Base-by-base conservation (phyloP, 2,329 filamentous ascomycete species). In the Sphaerulina vaccinii region DNA sequence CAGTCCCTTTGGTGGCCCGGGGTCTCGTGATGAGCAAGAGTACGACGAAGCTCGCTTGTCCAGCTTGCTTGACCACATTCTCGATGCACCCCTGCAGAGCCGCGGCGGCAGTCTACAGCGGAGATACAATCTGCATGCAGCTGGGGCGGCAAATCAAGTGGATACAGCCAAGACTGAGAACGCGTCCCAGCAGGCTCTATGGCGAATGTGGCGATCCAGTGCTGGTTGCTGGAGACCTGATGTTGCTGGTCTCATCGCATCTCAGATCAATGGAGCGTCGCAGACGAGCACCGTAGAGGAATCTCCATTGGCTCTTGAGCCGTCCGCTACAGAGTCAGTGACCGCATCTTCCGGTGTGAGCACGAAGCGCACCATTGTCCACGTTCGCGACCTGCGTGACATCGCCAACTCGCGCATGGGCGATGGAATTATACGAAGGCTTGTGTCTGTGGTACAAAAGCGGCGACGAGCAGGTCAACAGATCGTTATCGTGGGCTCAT, bases 401-500 rank as follows among this genome's bases (percentile, higher is more conserved):
- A 76, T 99, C 7, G 82, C 79, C 61, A 80, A 81, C 64, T 85
- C 87, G 1, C 69, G 79, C 5, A 83, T 89, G 52, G 89, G 90
- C 9, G 77, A 81, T 1, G 78, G 80, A 18, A 80, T 97, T 24
- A 72, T 96, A 6, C 74, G 77, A 35, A 83, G 85, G 52, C 73
- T 99, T 10, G 83, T 88, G 47, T 79, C 81, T 41, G 76, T 87
- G 5, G 82, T 95, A 21, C 85, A 91, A 62, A 80, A 81, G 53
- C 79, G 85, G 52, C 87, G 91, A 76, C 78, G 79, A 48, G 78
- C 82, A 33, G 90, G 90, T 3, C 80, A 84, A 59, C 81, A 81
- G 53, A 79, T 96, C 45, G 79, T 91, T 49, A 78, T 96, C 15
- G 72, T 97, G 24, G 93, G 91, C n/a, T 90, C 88, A 5, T 86